A percentile compares a stretch with the other conserved stretches of the same genome.
Evolutionary conservation across 2,329 filamentous ascomycete species (phyloP).

Genomic region (Hypoxylon sp.): DNA sequence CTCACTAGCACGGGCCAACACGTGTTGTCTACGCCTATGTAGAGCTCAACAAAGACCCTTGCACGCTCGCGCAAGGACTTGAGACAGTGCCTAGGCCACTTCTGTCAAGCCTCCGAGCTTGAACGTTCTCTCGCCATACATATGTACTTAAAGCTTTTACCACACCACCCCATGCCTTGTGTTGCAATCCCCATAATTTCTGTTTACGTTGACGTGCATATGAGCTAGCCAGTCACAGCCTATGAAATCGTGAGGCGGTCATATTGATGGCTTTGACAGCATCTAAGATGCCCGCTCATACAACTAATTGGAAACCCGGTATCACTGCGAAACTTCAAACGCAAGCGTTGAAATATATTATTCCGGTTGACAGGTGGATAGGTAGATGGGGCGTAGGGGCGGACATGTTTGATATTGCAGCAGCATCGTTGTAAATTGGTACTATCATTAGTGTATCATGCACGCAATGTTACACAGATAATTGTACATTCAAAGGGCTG

Average conservation of each 20-base stretch:
- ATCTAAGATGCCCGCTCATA: conserved; percentile 11
- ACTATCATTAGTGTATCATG: neutral
- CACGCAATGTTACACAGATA: neutral
- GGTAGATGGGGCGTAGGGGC: no score
- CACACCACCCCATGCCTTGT: conserved; percentile 17
- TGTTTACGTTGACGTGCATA: conserved; percentile 38
- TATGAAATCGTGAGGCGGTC: conserved; percentile 29
- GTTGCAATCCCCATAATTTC: conserved; percentile 30
- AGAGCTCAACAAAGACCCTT: conserved; percentile 26
- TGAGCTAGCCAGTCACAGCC: conserved; percentile 18
- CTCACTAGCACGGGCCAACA: no score
- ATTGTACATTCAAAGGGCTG: no score
- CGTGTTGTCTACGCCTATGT: no score
- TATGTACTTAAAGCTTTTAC: no score
- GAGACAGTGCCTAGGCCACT: conserved; percentile 35
- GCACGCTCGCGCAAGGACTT: conserved; percentile 31
- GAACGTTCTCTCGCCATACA: conserved; percentile 30
- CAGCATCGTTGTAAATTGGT: neutral
- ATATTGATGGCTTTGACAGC: conserved; percentile 16
- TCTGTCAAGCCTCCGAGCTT: conserved; percentile 32
- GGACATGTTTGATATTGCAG: neutral
- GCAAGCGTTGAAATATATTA: conserved; percentile 6
- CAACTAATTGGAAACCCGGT: conserved; percentile 10
- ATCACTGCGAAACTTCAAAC: conserved; percentile 10
- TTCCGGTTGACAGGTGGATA: conserved; percentile 3